Evolutionary conservation across 306 rosid species (phyloP), one percentile per base, ranked within the genome.

Genomic region (Purshia tridentata): DNA sequence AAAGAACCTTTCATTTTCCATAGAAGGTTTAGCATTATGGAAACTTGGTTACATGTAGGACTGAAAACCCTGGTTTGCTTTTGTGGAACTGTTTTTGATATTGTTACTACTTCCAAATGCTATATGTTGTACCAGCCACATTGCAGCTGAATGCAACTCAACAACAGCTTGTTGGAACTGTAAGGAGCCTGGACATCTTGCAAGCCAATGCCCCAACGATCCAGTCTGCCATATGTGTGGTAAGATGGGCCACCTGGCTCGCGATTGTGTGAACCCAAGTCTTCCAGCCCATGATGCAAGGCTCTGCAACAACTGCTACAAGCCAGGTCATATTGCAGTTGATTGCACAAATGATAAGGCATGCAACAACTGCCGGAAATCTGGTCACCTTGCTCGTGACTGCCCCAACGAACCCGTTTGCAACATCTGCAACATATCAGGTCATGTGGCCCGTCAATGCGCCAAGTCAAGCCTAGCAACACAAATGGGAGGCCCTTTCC

Each of bases 381-480:
- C 74, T 16, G 74, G 74, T 50, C 82, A 72, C 69, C 82, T 78
- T 55, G 77, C 77, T 12, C 73, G 79, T 6, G 68, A 76, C 61
- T 67, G 68, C 67, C 71, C 75, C 47, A 73, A 61, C 3, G 66
- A 73, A 61, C 72, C 75, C 1, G 71, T 79, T 19, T 68, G 71
- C 71, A 75, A 79, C 62, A 50, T 46, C 29, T 59, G 82, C 78
- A 79, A 67, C 37, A 13, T 73, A 19, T 73, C 83, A 41, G 83
- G 83, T 45, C 83, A 79, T 1, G 8, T 59, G 6, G 83, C 78
- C 46, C 58, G 58, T 49, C 63, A 46, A 14, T 66, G 72, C 29
- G 1, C 63, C 29, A 72, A 56, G 74, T 65, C 73, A 72, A 51
- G 56, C 49, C 58, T 18, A 8, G 35, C 22, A 6, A 51, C 68